Evolutionary conservation across 2,329 filamentous ascomycete genomes (phyloP).

Genomic region (Monosporascus sp.): DNA sequence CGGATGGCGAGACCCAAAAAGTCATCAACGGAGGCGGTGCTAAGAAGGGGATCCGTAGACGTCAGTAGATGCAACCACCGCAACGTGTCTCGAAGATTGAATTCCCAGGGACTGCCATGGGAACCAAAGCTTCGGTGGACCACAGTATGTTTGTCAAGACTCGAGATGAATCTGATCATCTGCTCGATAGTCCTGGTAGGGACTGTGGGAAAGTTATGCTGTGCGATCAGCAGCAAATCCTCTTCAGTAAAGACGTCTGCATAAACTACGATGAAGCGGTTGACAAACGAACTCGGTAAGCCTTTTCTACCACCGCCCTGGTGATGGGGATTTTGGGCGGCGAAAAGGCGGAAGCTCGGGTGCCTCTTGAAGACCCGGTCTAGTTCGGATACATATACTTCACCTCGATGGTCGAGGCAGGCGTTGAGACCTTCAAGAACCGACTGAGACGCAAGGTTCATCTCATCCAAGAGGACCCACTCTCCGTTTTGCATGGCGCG

Average conservation of each 20-base stretch:
- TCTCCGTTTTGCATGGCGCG: conserved; percentile 95
- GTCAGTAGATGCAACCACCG: conserved; percentile 76
- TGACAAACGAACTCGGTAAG: conserved; percentile 91
- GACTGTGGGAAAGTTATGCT: conserved; percentile 67
- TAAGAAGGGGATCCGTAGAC: conserved; percentile 54
- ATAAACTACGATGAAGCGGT: conserved; percentile 96
- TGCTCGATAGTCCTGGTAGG: conserved; percentile 53
- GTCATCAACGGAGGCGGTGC: conserved; percentile 57
- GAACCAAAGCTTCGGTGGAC: conserved; percentile 53
- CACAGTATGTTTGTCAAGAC: conserved; percentile 68
- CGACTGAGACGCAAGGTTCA: conserved; percentile 96
- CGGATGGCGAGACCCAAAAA: conserved; percentile 78
- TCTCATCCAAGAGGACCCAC: conserved; percentile 96
- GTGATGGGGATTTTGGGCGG: conserved; percentile 95
- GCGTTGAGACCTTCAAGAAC: conserved; percentile 95
- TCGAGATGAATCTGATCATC: conserved; percentile 75
- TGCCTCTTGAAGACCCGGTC: conserved; percentile 92
- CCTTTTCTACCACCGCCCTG: conserved; percentile 95
- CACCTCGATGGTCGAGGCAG: conserved; percentile 91
- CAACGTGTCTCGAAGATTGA: conserved; percentile 85
- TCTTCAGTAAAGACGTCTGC: conserved; percentile 80
- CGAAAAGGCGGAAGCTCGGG: conserved; percentile 87
- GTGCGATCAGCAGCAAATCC: conserved; percentile 78
- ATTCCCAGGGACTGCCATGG: conserved; percentile 83
- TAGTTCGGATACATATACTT: conserved; percentile 91